Evolutionary conservation across 805 yeast genomes (phyloP), one percentile per base, ranked within the genome.

Genomic region (Ogataea henricii): DNA sequence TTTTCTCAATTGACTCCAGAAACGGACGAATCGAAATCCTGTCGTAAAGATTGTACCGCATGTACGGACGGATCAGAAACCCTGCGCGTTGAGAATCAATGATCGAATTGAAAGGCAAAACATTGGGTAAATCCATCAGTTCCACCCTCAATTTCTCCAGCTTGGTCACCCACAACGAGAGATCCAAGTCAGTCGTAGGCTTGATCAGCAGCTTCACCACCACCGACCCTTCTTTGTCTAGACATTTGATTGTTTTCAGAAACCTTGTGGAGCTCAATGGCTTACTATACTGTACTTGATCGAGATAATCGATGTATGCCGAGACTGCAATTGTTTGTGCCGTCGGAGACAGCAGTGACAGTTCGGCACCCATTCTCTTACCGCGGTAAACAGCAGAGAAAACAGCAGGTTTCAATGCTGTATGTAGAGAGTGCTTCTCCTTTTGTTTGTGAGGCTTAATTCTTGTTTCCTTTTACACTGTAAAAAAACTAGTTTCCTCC

Each of bases 31-130:
- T 81, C 38, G 96, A 74, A 34, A 94, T 72, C 50, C 97, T 71
- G 61, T 94, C 98, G 63, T 90, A 90, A n/a, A 91, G 69, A 59
- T 87, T 91, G 42, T 85, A 82, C 56, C 83, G 78, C 51, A 89
- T 71, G 70, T 80, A 82, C 52, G 92, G 97, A 45, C 99, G 78
- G 41, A 92, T 81, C 39, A 92, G 65, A 68, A 92, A 94, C 0
- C 94, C 96, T 0, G 98, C 98, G 38, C 97, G 73, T 45, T 87
- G 95, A 0, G 97, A 89, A 59, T 91, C 97, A 10, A 90, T 74
- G 33, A 94, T 72, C 46, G 83, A 79, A 40, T 79, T 70, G 68
- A 85, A 92, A 5, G 94, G 86, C 22, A 90, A 62, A 3, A 82
- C 85, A 57, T 85, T 86, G 9, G 82, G 82, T 26, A 79, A 65